Conservation (phyloP, 2,329 filamentous ascomycete genomes). For the Westerdykella sp. region DNA sequence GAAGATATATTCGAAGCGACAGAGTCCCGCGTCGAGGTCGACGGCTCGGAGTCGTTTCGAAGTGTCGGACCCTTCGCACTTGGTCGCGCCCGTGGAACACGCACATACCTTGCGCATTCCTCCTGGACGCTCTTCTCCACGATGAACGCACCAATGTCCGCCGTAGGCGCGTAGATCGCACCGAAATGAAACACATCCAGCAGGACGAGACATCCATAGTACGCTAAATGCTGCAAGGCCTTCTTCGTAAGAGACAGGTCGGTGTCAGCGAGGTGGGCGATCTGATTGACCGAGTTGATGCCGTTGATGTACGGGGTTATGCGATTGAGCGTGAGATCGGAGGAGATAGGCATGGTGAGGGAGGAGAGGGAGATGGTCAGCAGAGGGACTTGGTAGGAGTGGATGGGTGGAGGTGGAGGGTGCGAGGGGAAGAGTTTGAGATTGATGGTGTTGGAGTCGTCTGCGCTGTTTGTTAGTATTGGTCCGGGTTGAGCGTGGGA, state of each 20-base stretch:
- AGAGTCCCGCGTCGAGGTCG: conserved; percentile 14
- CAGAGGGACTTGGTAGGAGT: conserved; percentile 86
- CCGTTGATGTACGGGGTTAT: conserved; percentile 86
- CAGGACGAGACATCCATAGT: conserved; percentile 84
- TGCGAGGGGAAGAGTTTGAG: conserved; percentile 91
- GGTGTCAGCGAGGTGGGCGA: conserved; percentile 77
- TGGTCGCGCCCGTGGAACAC: conserved; percentile 36
- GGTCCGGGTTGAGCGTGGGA: conserved; percentile 1
- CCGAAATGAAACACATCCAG: conserved; percentile 94
- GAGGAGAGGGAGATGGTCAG: conserved; percentile 48
- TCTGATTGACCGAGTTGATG: conserved; percentile 79
- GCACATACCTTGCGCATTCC: conserved; percentile 80
- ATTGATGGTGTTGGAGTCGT: conserved; percentile 90
- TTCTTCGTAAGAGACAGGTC: conserved; percentile 80
- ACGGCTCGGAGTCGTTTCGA: conserved; percentile 14
- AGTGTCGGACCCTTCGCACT: conserved; percentile 8
- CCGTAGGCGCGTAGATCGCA: conserved; percentile 80
- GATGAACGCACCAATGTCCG: conserved; percentile 73
- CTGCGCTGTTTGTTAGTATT: conserved; percentile 41
- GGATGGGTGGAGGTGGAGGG: conserved; percentile 67
- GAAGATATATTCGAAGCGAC: conserved; percentile 11
- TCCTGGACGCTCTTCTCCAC: conserved; percentile 70
- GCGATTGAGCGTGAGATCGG: conserved; percentile 67
- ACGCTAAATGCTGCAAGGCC: conserved; percentile 81
- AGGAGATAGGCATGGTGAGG: conserved; percentile 49